Base-by-base conservation (phyloP, 2,329 filamentous ascomycete genomes). In the Aureobasidium melanogenum region DNA sequence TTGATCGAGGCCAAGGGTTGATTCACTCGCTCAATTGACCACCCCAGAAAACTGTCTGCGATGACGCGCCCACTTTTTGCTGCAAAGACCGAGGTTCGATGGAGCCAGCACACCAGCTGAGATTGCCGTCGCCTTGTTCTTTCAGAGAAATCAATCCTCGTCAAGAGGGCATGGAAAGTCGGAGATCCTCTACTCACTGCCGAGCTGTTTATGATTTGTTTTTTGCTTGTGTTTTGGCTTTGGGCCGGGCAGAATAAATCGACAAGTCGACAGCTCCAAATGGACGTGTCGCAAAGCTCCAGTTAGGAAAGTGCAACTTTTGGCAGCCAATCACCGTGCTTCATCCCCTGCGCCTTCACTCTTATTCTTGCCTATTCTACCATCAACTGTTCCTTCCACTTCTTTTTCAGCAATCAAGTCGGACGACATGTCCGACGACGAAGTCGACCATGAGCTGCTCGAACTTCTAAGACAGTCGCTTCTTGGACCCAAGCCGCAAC, bases 361-460 rank as follows among this genome's bases (percentile, higher is more conserved):
- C 52, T 56, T 56, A 56, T 43, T 44, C 52, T 56, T 56, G 38
- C 52, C 52, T 39, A 22, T 56, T 44, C 10, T n/a, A 28, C 22
- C 36, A 30, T 7, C 17, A 19, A 19, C 24, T 17, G 12, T 54
- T 15, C 12, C 24, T 54, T 36, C 30, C 51, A 17, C 22, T 41
- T 34, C 8, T 41, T 17, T 41, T 26, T 4, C 51, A 17, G 32
- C 32, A 36, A 36, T 15, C 32, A 15, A 36, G 14, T 30, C 36
- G 9, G 24, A 14, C 28, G 24, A 52, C 67, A 95, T 95, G 89
- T 95, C 90, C 50, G 91, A 97, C 78, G 90, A 96, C 74, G 93
- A 96, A 74, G 87, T 88, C 51, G 93, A 97, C 71, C 87, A 84
- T 43, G 92, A 97, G 75, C 85, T 97, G 48, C 81, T 97, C 22